A percentile compares a stretch with the other conserved stretches of the same genome.
Conservation (phyloP, 2,329 filamentous ascomycete genomes). For the Colletotrichum sp. region DNA sequence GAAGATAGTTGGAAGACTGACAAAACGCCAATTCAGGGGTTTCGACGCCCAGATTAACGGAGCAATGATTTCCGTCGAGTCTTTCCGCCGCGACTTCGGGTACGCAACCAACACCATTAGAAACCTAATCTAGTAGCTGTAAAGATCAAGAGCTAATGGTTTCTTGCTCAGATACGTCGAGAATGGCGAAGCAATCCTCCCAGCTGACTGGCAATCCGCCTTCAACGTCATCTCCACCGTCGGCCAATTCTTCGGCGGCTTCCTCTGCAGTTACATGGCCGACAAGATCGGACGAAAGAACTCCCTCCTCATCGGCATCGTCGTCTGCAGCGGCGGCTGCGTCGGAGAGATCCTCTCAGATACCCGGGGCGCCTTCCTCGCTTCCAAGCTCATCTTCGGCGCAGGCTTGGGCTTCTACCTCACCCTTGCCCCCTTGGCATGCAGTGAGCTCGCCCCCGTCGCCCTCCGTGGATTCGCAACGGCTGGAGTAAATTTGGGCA, state of each 20-base stretch:
- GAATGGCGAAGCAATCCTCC: conserved; percentile 5
- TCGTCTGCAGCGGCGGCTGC: conserved; percentile 54
- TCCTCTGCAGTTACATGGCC: conserved; percentile 52
- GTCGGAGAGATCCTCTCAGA: conserved; percentile 69
- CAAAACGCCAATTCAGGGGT: conserved; percentile 58
- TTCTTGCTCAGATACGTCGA: neutral
- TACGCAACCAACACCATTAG: conserved; percentile 44
- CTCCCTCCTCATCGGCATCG: conserved; percentile 48
- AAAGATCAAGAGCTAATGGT: neutral
- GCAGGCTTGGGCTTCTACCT: conserved; percentile 65
- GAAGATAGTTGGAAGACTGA: conserved; percentile 29
- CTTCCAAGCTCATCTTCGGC: conserved; percentile 65
- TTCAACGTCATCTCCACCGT: conserved; percentile 59
- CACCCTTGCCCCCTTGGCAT: conserved; percentile 62
- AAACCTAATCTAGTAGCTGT: neutral
- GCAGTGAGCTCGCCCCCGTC: conserved; percentile 64
- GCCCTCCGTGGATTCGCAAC: conserved; percentile 62
- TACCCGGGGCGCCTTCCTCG: conserved; percentile 59
- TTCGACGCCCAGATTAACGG: conserved; percentile 70
- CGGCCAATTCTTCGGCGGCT: conserved; percentile 60
- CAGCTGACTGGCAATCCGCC: conserved; percentile 50
- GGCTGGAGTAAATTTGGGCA: conserved; percentile 65
- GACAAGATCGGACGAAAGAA: conserved; percentile 48
- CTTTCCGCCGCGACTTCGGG: conserved; percentile 61
- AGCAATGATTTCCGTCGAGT: conserved; percentile 63